Conservation (phyloP, 805 yeast genomes). For the Monosporozyma siamensis region DNA sequence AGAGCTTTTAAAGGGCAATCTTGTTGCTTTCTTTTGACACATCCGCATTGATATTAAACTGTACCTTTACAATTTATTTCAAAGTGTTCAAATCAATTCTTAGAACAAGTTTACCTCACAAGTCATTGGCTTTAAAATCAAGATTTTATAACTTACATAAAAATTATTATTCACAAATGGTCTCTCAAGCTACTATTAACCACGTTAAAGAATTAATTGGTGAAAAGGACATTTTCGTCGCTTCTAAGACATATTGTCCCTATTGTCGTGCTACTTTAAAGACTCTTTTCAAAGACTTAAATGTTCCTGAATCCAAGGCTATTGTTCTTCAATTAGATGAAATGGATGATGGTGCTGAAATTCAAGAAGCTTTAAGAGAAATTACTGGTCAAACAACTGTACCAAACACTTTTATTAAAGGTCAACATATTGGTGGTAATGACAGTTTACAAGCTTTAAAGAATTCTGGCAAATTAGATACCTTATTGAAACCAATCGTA, state of each 20-base stretch:
- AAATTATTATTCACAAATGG: conserved; percentile 31
- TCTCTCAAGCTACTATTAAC: conserved; percentile 45
- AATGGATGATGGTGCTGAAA: conserved; percentile 64
- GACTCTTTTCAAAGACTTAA: conserved; percentile 32
- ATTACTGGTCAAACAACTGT: conserved; percentile 88
- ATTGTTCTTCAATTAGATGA: conserved; percentile 36
- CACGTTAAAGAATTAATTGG: conserved; percentile 58
- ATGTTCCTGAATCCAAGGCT: conserved; percentile 37
- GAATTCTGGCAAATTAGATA: conserved; percentile 49
- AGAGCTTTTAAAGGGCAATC: no score
- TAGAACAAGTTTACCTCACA: neutral
- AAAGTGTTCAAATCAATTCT: conserved; percentile 1
- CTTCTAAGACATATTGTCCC: conserved; percentile 73
- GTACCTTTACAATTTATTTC: no score
- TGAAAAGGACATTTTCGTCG: conserved; percentile 62
- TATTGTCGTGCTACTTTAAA: conserved; percentile 42
- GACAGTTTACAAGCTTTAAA: conserved; percentile 72
- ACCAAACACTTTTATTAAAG: conserved; percentile 84
- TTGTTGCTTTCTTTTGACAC: no score
- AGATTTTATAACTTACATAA: no score
- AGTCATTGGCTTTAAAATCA: no score
- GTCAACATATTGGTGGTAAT: conserved; percentile 93
- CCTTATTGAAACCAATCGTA: conserved; percentile 17
- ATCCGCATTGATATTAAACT: no score
- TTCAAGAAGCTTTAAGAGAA: conserved; percentile 69